Evolutionary conservation across 441 rosid species (phyloP).

Genomic region (Bocquillonia castaneifolia): DNA sequence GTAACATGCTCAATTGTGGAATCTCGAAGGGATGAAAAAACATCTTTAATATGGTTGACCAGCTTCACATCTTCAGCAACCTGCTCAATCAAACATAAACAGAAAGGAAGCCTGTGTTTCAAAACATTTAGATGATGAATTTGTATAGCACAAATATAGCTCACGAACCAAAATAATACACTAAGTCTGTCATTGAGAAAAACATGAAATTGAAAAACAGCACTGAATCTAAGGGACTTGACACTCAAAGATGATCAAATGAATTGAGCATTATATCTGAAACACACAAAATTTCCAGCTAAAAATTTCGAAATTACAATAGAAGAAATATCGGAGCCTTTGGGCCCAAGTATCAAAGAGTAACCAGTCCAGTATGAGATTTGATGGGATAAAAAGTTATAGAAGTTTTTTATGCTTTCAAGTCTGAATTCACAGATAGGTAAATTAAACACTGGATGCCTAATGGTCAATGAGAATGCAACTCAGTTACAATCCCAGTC

Average conservation of each 20-base stretch:
- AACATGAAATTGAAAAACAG: background rate
- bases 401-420: background rate
- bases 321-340: background rate
- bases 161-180: background rate
- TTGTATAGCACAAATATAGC: background rate
- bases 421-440: background rate
- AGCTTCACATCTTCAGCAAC: conserved; percentile 57
- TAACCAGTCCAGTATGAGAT: background rate
- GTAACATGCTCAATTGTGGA: conserved; percentile 39
- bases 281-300: background rate
- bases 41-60: conserved; percentile 56
- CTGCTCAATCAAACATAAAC: conserved; percentile 43
- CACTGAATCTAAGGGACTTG: background rate
- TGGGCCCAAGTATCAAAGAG: background rate
- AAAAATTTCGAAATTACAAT: background rate
- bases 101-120: conserved; percentile 18
- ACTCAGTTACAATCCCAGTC: background rate
- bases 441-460: background rate
- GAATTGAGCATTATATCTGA: conserved; percentile 4
- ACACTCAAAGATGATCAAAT: background rate
- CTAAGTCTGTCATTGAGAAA: background rate
- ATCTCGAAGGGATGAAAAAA: conserved; percentile 55
- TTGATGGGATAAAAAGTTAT: background rate
- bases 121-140: background rate
- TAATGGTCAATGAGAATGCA: background rate